Base-by-base conservation (phyloP, 495 filamentous ascomycete genomes). In the Penicillium maclennaniae region DNA sequence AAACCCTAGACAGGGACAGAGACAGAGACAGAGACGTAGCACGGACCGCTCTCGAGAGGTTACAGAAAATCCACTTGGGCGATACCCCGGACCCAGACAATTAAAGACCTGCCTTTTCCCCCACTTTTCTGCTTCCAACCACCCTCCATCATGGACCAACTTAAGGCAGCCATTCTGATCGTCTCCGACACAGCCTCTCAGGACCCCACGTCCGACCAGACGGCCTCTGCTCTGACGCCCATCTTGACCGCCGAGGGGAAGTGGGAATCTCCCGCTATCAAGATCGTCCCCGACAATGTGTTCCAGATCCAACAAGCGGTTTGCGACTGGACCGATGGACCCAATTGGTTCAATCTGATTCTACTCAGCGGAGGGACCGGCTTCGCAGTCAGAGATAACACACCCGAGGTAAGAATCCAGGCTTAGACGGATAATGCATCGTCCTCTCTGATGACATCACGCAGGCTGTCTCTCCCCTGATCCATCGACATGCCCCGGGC, bases 281-380 rank as follows among this genome's bases (percentile, higher is more conserved):
- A 76, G 61, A 93, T 97, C 50, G 89, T 97, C n/a, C 76, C 86
- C 17, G 93, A 98, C 70, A 79, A 85, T 61, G 74, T 82, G 28
- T 62, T 81, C 15, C 77, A 86, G 38, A 96, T 98, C 55, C 89
- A 96, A 60, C 69, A 73, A 10, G 74, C 83, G 9, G 78, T 97
- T 23, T 80, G 70, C 52, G 56, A 75, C 43, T 95, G 87, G 86
- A 73, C 87, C 0, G 88, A 92, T 70, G 66, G 72, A 16, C 59
- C 69, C 20, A 68, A 82, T 56, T 71, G 71, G 17, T 60, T 83
- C 10, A 92, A 96, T 69, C 71, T 97, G 43, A 81, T 99, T 45
- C 69, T 96, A 44, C 87, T 90, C 2, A 97, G 88, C 7, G 93
- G 93, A 46, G 93, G 93, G 12, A 99, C 93, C 5, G 93, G 93